Percentiles rank a stretch among this genome's conserved stretches.
Conservation (phyloP, 2,329 filamentous ascomycete genomes). For the Xylaria sp. region DNA sequence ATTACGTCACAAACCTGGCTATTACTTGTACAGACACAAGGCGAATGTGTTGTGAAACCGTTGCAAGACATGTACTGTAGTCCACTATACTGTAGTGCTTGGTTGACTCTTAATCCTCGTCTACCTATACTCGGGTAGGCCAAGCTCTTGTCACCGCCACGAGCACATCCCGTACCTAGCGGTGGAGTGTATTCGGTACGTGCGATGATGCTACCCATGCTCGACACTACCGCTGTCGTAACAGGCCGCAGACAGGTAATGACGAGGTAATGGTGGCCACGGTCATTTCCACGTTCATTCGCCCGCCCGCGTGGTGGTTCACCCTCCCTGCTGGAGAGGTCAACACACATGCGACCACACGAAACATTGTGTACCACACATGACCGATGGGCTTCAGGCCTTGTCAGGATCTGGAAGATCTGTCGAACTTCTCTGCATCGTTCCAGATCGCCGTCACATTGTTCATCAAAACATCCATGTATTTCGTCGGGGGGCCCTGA, state of each 20-base stretch:
- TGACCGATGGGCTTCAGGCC: constrained; percentile 19
- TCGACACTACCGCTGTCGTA: no score
- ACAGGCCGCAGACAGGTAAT: no score
- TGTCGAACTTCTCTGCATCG: constrained; percentile 30
- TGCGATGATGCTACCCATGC: no score
- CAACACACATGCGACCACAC: constrained; percentile 13
- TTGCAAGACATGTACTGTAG: constrained; percentile 2
- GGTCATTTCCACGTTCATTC: no score
- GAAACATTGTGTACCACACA: constrained; percentile 17
- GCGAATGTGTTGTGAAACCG: background rate
- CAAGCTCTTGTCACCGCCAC: constrained; percentile 9
- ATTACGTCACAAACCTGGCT: background rate
- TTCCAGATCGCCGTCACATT: constrained; percentile 33
- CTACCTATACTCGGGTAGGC: background rate
- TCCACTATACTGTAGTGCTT: no score
- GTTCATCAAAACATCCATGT: constrained; percentile 17
- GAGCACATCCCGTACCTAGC: no score
- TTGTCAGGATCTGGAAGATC: constrained; percentile 26
- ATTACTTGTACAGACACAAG: background rate
- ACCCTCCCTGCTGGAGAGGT: background rate
- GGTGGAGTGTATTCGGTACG: no score
- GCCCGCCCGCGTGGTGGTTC: no score
- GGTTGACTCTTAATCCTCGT: background rate
- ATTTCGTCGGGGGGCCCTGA: constrained; percentile 13
- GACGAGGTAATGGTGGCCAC: no score